Base-by-base conservation (phyloP, 2,329 filamentous ascomycete species). In the Aureobasidium sp. region DNA sequence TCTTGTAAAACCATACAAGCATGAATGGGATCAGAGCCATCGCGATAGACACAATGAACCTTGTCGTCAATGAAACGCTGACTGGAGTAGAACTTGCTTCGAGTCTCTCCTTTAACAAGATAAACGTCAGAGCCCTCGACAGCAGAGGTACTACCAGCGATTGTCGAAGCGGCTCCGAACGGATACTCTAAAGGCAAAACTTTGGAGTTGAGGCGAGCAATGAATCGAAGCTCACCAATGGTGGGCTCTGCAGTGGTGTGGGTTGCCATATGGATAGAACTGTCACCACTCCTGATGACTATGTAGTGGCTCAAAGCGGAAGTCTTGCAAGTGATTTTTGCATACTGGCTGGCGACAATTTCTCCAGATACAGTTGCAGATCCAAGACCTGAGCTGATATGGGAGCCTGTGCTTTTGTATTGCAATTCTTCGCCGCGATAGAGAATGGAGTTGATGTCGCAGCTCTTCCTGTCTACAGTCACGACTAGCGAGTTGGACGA, bases 71-170 rank as follows among this genome's bases (percentile, higher is more conserved):
- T 88, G 72, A 87, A 88, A n/a, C 85, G 79, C 64, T 86, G 77
- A 63, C 82, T 85, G 1, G 83, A 86, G 74, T 86, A 89, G 76
- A 88, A 89, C 71, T 89, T 89, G 72, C 82, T 85, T 42, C 85
- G 81, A 0, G 85, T 88, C 70, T 88, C 76, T 24, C 84, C 82
- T 65, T 77, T 73, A 48, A 88, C 83, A 9, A 84, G 63, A 68
- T 81, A 88, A 8, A 76, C 74, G 54, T 76, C 75, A 1, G 69
- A 72, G 1, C 73, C 85, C 70, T 88, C 85, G 57, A 88, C 76
- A 2, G 81, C 76, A 11, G 75, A 76, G 33, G 78, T 78, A 31
- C 69, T 72, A 33, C 78, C 79, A 1, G 73, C 74, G 0, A 83
- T 87, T 27, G 78, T 83, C 0, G 85, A 86, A 4, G 76, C 82